Conservation (phyloP, 257 asterid species). For the Solanum peruvianum region DNA sequence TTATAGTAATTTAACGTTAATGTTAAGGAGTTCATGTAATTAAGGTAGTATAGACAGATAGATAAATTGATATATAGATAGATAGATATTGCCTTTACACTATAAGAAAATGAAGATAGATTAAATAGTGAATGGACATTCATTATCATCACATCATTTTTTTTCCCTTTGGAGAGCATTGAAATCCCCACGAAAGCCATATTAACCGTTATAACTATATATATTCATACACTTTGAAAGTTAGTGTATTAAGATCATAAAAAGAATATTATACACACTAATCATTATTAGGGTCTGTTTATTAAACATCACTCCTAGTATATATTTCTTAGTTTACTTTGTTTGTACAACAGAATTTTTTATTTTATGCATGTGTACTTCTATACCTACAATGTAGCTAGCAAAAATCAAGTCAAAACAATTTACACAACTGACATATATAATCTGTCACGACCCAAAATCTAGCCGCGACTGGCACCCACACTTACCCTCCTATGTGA, state of each 20-base stretch:
- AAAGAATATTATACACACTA: background rate
- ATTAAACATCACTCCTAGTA: background rate
- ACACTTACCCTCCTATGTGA: no score
- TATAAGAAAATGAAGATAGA: background rate
- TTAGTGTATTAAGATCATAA: background rate
- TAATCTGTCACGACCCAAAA: no score
- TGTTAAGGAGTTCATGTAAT: no score
- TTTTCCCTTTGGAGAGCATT: no score
- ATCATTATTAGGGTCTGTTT: background rate
- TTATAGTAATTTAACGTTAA: no score
- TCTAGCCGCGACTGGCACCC: no score
- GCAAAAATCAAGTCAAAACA: background rate
- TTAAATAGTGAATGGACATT: no score
- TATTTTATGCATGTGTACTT: background rate
- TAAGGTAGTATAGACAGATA: no score
- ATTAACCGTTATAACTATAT: background rate
- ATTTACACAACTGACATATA: no score
- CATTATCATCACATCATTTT: no score
- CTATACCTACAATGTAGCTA: background rate
- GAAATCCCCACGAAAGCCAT: background rate
- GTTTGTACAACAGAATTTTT: background rate
- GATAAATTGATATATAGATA: no score
- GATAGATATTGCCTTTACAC: background rate
- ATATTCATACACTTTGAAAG: background rate
- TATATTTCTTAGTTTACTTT: no score